Evolutionary conservation across 345 rosid species (phyloP).

Genomic region (Viola odorata): DNA sequence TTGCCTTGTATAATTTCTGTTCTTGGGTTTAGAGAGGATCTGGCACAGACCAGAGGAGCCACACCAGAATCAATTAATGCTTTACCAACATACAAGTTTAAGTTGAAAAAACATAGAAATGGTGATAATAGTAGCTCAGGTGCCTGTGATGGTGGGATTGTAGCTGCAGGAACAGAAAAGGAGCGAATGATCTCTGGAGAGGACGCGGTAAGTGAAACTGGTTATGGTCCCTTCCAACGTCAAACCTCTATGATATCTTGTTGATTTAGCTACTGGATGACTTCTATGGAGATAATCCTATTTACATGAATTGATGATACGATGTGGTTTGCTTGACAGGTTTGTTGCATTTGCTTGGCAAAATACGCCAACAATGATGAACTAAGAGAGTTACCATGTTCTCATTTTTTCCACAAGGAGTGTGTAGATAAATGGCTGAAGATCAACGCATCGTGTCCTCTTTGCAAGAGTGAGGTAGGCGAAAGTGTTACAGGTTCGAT

Average conservation of each 20-base stretch:
- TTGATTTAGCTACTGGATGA: background rate
- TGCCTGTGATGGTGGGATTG: constrained; percentile 67
- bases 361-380: constrained; percentile 91
- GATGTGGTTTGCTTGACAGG: constrained; percentile 28
- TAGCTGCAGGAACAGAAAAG: constrained; percentile 87
- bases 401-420: constrained; percentile 90
- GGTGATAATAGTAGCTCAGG: constrained; percentile 37
- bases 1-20: constrained; percentile 89
- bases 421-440: constrained; percentile 97
- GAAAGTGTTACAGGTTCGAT: constrained; percentile 39
- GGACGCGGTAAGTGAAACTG: constrained; percentile 64
- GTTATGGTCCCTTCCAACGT: background rate
- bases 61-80: constrained; percentile 82
- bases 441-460: constrained; percentile 89
- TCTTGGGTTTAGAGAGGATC: constrained; percentile 91
- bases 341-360: constrained; percentile 94
- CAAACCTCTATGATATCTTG: background rate
- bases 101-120: constrained; percentile 59
- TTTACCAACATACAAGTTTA: constrained; percentile 87
- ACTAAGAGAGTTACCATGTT: constrained; percentile 82
- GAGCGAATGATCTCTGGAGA: constrained; percentile 82
- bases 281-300: background rate
- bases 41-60: constrained; percentile 84
- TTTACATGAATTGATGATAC: background rate
- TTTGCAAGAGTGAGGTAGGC: constrained; percentile 86